phyloP scores from a whole-genome alignment of 768 basidiomycete species.

The Pluteus cervinus region DNA sequence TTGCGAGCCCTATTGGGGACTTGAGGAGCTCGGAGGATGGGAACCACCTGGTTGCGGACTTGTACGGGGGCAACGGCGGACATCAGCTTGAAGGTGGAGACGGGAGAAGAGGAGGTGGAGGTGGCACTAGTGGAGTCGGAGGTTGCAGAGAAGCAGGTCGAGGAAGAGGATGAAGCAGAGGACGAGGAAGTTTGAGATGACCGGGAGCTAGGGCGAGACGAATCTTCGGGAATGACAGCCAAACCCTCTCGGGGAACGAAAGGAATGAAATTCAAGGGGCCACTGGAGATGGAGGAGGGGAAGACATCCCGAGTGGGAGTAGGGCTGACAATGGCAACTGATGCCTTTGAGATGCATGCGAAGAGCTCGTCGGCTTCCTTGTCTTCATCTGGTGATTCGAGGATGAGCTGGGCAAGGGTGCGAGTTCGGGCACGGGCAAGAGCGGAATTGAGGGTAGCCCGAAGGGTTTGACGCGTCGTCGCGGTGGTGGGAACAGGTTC shows the following conservation, averaged over 20 bases:
- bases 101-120: constrained; percentile 1
- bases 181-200: constrained; percentile 27
- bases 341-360: constrained; percentile 25
- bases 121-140: constrained; percentile 4
- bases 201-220: constrained; percentile 37
- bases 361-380: constrained; percentile 30
- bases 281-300: constrained; percentile 7
- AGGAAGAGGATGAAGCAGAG: constrained; percentile 24
- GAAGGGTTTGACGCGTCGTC: constrained; percentile 13
- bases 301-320: constrained; percentile 28
- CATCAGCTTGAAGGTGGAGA: too few species aligned
- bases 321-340: constrained; percentile 22
- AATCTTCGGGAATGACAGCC: constrained; percentile 15
- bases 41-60: not conserved
- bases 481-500: constrained; percentile 11
- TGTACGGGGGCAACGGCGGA: not conserved
- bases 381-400: constrained; percentile 22
- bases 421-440: constrained; percentile 16
- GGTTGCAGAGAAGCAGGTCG: constrained; percentile 14
- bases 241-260: constrained; percentile 16
- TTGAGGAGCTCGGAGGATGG: constrained; percentile 5
- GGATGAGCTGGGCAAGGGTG: constrained; percentile 28
- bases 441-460: constrained; percentile 14
- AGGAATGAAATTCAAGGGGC: constrained; percentile 16
- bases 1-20: constrained; percentile 11